Percentiles rank a stretch among this genome's conserved stretches.
phyloP scores from a whole-genome alignment of 2,329 filamentous ascomycete species.

The Dothideomycetes sp. region DNA sequence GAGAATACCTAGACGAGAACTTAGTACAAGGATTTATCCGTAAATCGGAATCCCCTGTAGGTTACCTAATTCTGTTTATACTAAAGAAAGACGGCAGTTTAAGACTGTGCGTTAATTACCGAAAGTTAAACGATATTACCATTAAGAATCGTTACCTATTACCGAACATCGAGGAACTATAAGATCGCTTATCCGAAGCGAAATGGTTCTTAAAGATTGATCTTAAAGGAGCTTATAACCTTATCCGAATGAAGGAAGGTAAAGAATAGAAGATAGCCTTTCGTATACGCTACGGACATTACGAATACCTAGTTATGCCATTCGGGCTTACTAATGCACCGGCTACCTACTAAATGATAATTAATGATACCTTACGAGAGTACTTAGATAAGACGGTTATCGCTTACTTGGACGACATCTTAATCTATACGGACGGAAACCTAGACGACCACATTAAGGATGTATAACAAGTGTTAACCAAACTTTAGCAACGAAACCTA shows the following conservation, averaged over 20 bases:
- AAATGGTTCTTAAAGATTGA: constrained; percentile 20
- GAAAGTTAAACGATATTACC: constrained; percentile 21
- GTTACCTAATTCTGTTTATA: background rate
- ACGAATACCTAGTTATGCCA: constrained; percentile 21
- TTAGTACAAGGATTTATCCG: background rate
- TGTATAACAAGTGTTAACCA: constrained; percentile 19
- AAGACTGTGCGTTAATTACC: constrained; percentile 20
- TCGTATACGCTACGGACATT: constrained; percentile 18
- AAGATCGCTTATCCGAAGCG: constrained; percentile 16
- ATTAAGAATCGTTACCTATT: constrained; percentile 23
- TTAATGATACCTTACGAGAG: constrained; percentile 21
- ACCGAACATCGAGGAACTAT: constrained; percentile 19
- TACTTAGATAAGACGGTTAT: constrained; percentile 19
- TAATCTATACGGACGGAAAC: constrained; percentile 23
- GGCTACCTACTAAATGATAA: constrained; percentile 19
- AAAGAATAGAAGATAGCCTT: constrained; percentile 22
- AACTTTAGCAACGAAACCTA: constrained; percentile 18
- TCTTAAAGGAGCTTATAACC: constrained; percentile 20
- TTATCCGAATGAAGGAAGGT: constrained; percentile 19
- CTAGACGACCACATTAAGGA: constrained; percentile 20
- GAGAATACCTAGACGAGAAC: background rate
- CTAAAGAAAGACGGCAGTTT: background rate
- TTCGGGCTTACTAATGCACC: constrained; percentile 21
- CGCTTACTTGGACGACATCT: constrained; percentile 23
- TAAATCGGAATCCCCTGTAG: background rate